Percentiles rank a stretch among this genome's conserved stretches.
These are phyloP conservation scores for Colletotrichum neosansevieriae DNA, from an alignment of 2,329 filamentous ascomycete genomes.

Conservation along the genomic window DNA sequence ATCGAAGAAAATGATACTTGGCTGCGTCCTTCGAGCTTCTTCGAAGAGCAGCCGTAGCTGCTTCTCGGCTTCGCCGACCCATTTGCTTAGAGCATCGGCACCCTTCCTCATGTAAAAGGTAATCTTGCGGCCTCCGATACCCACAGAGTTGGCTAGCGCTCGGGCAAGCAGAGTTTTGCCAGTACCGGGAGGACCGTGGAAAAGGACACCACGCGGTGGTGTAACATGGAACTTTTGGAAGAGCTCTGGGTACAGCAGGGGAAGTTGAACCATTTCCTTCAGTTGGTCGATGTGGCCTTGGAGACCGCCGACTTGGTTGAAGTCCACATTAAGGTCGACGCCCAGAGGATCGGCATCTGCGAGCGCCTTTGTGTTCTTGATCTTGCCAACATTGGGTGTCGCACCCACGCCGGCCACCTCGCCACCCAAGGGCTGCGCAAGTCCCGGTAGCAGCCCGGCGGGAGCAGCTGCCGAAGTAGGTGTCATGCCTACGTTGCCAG, in stretches of 20 bases:
- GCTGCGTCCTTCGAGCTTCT: conserved; percentile 93
- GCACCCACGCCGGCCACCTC: conserved; percentile 54
- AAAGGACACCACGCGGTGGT: conserved; percentile 92
- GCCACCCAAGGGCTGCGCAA: conserved; percentile 49
- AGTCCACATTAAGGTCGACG: conserved; percentile 91
- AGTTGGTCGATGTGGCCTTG: conserved; percentile 95
- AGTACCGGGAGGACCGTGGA: conserved; percentile 96
- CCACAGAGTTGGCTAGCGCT: conserved; percentile 91
- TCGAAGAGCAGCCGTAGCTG: conserved; percentile 95
- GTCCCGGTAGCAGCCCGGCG: conserved; percentile 57
- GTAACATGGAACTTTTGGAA: conserved; percentile 93
- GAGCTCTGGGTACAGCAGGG: conserved; percentile 93
- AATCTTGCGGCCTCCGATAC: conserved; percentile 90
- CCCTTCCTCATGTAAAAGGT: conserved; percentile 99
- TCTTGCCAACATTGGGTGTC: conserved; percentile 87
- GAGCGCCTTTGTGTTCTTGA: conserved; percentile 91
- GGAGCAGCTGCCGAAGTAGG: conserved; percentile 63
- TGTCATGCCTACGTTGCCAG: conserved; percentile 70
- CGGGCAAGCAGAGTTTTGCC: conserved; percentile 97
- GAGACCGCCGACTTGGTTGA: conserved; percentile 92
- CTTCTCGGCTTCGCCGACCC: conserved; percentile 98
- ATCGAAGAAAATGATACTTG: conserved; percentile 99
- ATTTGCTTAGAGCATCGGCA: conserved; percentile 96
- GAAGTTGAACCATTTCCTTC: conserved; percentile 98
- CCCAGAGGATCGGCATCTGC: conserved; percentile 95